A percentile compares a stretch with the other conserved stretches of the same genome.
These are phyloP conservation scores for Backusella liffmaniae DNA, from an alignment of 192 early-diverging fungal genomes.

Conservation along the genomic window DNA sequence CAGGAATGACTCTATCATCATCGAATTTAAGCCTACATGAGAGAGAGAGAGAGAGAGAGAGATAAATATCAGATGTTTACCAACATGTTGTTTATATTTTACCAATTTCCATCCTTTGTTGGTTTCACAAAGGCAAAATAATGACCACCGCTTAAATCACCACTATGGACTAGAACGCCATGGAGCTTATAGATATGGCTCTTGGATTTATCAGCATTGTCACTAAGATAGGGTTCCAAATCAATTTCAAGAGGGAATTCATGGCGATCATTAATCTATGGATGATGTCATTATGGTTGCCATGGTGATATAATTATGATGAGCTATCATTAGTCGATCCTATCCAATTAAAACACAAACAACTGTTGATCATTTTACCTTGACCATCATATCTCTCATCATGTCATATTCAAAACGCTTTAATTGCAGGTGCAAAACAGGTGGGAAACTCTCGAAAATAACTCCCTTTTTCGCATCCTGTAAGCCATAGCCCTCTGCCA, in stretches of 20 bases:
- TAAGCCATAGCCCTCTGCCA: slow-evolving; percentile 90
- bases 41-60: not conserved
- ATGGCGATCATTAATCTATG: slow-evolving; percentile 90
- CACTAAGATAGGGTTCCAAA: slow-evolving; percentile 74
- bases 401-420: slow-evolving; percentile 99
- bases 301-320: not conserved
- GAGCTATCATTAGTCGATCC: not conserved
- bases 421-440: slow-evolving; percentile 93
- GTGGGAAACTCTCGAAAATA: slow-evolving; percentile 90
- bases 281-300: not conserved
- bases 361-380: slow-evolving; percentile 43
- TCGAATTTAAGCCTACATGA: slow-evolving; percentile 78
- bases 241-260: slow-evolving; percentile 91
- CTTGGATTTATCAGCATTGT: slow-evolving; percentile 60
- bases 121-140: slow-evolving; percentile 92
- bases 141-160: slow-evolving; percentile 90
- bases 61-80: not conserved
- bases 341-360: not conserved
- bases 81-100: not conserved
- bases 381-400: slow-evolving; percentile 84
- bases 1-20: slow-evolving; percentile 90
- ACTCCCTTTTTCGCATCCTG: slow-evolving; percentile 97
- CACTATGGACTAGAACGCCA: slow-evolving; percentile 94
- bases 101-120: slow-evolving; percentile 74
- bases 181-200: slow-evolving; percentile 81